Evolutionary conservation across 1,284 basidiomycete species (phyloP), one percentile per base, ranked within the genome.

Genomic region (Malassezia equina): DNA sequence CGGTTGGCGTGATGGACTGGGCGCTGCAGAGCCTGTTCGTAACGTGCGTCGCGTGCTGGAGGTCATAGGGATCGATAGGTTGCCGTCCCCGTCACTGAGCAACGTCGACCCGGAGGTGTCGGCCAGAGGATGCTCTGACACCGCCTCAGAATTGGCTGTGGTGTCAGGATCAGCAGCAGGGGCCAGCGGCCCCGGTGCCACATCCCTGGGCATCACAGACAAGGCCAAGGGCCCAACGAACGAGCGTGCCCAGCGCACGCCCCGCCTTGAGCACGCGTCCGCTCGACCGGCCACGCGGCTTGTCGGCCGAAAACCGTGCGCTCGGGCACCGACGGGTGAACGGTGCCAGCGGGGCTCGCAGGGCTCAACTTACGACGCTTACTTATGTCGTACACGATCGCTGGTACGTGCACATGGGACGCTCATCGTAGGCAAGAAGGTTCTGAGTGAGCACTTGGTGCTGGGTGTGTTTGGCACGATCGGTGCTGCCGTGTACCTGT

Each of bases 361-460:
- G 24, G 7, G 24, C 15, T 15, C 3, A 12, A 2, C 23, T 8
- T 17, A 24, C 12, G 41, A 40, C 27, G n/a, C 43, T 6, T 28
- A 24, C 54, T 21, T 17, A 69, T 71, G 68, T 71, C 68, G 25
- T 69, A 69, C 63, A 68, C 60, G 25, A 71, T 71, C 48, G 67
- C 64, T 52, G 69, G 68, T 69, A 55, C 33, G 67, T 62, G 12
- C 25, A 29, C 8, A 12, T 17, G 17, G 4, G 46, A 36, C 25
- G 34, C 46, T 24, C 13, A 25, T 23, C 15, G 25, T 54, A 65
- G 66, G 66, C 49, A 54, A 51, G 31, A 66, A 71, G 61, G 50
- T 71, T 47, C 66, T 67, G 42, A 71, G 65, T 63, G 69, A 71
- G 61, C 59, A 71, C 64, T 56, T 71, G 17, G 67, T 65, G 50